Evolutionary conservation across 108 stramenopile species (phyloP), one percentile per base, ranked within the genome.

Genomic region (Pseudonitzschia pungens): DNA sequence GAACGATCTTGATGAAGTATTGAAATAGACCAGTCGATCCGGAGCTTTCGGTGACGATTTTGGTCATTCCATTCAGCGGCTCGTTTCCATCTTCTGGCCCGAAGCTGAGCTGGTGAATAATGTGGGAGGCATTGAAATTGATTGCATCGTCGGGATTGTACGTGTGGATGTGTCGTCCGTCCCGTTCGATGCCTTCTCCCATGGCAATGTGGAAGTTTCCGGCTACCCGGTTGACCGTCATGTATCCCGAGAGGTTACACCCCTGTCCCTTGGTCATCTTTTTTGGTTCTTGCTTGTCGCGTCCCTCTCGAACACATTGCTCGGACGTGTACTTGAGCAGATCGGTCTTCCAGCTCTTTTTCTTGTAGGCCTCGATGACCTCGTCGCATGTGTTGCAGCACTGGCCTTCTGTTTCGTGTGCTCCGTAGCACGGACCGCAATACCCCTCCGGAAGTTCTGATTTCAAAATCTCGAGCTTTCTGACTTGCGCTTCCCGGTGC

Each of bases 121-220:
- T 83, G 71, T 99, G 99, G 28, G 89, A 92, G 16, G 87, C 88
- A 88, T 99, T 98, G 84, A 96, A 99, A 43, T 89, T 86, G 21
- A 84, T 82, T 9, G 97, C 80, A 81, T 97, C 92, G 69, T 93
- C 94, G 0, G 94, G 94, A 14, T 87, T 45, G 51, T 92, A 96
- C 22, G 87, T 80, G 71, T 96, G 95, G 59, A 96, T 92, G 66
- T 98, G 96, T 8, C 92, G 76, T 36, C 97, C 97, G 67, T 96
- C 93, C 45, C 92, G 80, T 70, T 97, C 95, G 29, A 97, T 83
- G 21, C 96, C 91, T 65, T 98, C 99, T 18, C 98, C 99, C 86
- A 97, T 95, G 44, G 98, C 98, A 70, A 98, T 92, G 81, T 99
- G 97, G 71, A 99, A 97, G 69, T 98, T 99, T 0, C 99, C 99